Evolutionary conservation across 2,329 filamentous ascomycete species (phyloP).

Genomic region (Pseudocercospora ulei): DNA sequence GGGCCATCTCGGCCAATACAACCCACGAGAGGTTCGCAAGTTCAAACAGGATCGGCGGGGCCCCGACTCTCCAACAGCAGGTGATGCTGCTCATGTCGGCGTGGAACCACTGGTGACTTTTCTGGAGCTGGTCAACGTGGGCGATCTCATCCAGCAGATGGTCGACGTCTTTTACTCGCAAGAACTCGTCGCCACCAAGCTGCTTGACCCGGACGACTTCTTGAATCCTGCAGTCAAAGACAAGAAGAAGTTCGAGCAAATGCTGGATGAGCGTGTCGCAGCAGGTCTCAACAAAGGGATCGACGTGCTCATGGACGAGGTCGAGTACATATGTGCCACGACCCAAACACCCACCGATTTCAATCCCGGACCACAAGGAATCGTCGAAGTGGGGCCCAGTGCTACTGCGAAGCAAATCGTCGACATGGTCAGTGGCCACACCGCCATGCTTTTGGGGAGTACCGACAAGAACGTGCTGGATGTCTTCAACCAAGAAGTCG

Average conservation of each 20-base stretch:
- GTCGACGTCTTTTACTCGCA: slow-evolving; percentile 97
- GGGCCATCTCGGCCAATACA: slow-evolving; percentile 79
- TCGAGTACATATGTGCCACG: slow-evolving; percentile 87
- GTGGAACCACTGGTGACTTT: slow-evolving; percentile 92
- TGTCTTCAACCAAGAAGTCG: slow-evolving; percentile 97
- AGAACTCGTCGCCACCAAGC: slow-evolving; percentile 70
- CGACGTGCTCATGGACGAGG: slow-evolving; percentile 95
- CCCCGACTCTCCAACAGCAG: slow-evolving; percentile 9
- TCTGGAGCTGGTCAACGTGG: slow-evolving; percentile 93
- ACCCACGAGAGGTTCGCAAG: slow-evolving; percentile 69
- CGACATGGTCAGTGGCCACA: slow-evolving; percentile 77
- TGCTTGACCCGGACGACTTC: slow-evolving; percentile 90
- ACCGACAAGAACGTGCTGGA: slow-evolving; percentile 98
- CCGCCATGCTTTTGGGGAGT: slow-evolving; percentile 82
- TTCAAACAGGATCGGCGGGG: slow-evolving; percentile 30
- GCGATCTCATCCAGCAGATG: slow-evolving; percentile 97
- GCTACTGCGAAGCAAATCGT: slow-evolving; percentile 70
- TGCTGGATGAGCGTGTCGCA: slow-evolving; percentile 93
- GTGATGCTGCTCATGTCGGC: slow-evolving; percentile 37
- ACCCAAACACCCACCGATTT: slow-evolving; percentile 81
- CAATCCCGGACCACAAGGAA: slow-evolving; percentile 52
- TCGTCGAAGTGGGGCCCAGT: slow-evolving; percentile 60
- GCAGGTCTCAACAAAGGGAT: slow-evolving; percentile 95
- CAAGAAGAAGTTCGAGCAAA: slow-evolving; percentile 98
- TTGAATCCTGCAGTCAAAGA: slow-evolving; percentile 81